Base-by-base conservation (phyloP, 2,329 filamentous ascomycete genomes). In the Xylaria sp. region DNA sequence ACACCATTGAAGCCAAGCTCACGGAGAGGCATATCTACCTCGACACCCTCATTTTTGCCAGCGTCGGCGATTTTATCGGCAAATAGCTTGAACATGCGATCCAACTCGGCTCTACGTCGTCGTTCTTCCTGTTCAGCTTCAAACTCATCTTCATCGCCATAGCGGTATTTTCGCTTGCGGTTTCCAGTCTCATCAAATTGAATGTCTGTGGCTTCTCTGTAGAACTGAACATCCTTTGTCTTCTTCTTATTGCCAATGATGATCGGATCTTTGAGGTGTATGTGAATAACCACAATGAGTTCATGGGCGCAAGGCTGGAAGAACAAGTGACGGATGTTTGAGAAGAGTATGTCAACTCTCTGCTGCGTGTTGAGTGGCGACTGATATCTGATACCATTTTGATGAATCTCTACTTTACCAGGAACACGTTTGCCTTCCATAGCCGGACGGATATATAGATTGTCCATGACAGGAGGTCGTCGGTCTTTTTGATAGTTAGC, bases 161-260 rank as follows among this genome's bases (percentile, higher is more conserved):
- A 98, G 58, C 96, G 91, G 81, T 98, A 97, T 83, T 97, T 97
- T 73, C 96, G 92, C 84, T 97, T 97, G 72, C 97, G 89, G 82
- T 98, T 99, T 74, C 96, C 97, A 57, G 96, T 99, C 83, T 99
- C 96, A 77, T 99, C 96, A 75, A 99, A 98, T 77, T 97, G 94
- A 80, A 99, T 98, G 74, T 99, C 96, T 0, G 96, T 98, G 3
- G 96, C 96, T 83, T 99, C 96, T 63, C 96, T 90, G 78, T 97
- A 97, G 82, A 99, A 99, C 76, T 99, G 97, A 0, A 99, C 92
- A 79, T 99, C 97, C 83, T 96, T 97, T 11, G 96, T 97, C 88
- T 99, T 99, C 84, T 97, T 97, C 83, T 91, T 89, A 86, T 97
- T 98, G 69, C 96, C 96, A 71, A 99, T 92, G 80, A 99, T 94